A percentile compares a stretch with the other conserved stretches of the same genome.
These are phyloP conservation scores for Salmacisia buchloeana DNA, from an alignment of 1,284 basidiomycete species.

Conservation along the genomic window DNA sequence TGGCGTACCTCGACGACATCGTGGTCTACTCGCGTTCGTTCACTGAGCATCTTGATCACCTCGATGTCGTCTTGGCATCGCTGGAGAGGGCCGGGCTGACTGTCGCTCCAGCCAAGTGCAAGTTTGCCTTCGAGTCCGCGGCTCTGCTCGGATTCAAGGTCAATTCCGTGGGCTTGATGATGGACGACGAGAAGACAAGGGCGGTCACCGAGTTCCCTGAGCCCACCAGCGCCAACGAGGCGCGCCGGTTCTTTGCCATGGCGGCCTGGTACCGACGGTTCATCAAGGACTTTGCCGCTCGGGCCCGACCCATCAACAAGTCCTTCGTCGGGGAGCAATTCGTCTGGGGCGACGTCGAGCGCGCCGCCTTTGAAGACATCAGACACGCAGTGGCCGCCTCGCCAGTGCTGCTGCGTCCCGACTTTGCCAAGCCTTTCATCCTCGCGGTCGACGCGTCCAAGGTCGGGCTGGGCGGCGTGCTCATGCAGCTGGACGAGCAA, in stretches of 20 bases:
- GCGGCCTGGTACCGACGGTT: not conserved
- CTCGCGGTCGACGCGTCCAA: constrained; percentile 13
- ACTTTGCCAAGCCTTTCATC: not conserved
- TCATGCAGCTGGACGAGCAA: constrained; percentile 7
- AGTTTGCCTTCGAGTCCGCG: not conserved
- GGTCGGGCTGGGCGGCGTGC: constrained; percentile 8
- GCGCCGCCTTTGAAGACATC: constrained; percentile 7
- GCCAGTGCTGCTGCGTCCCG: not conserved
- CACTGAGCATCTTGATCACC: not conserved
- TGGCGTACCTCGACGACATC: constrained; percentile 8
- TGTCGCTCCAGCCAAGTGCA: not conserved
- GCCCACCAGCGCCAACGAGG: not conserved
- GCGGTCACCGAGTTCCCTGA: not conserved
- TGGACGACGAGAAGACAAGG: not conserved
- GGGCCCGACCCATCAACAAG: not conserved
- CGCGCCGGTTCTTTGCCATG: not conserved
- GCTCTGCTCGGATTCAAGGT: not conserved
- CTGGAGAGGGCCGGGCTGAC: not conserved
- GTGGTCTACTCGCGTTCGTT: not conserved
- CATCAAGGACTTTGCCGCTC: not conserved
- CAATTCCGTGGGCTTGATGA: not conserved
- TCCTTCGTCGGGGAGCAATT: not conserved
- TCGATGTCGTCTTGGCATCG: not conserved
- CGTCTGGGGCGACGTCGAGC: not conserved
- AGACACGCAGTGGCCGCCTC: constrained; percentile 1